phyloP scores from a whole-genome alignment of 2,329 filamentous ascomycete species.

The Hypoxylon sp. region DNA sequence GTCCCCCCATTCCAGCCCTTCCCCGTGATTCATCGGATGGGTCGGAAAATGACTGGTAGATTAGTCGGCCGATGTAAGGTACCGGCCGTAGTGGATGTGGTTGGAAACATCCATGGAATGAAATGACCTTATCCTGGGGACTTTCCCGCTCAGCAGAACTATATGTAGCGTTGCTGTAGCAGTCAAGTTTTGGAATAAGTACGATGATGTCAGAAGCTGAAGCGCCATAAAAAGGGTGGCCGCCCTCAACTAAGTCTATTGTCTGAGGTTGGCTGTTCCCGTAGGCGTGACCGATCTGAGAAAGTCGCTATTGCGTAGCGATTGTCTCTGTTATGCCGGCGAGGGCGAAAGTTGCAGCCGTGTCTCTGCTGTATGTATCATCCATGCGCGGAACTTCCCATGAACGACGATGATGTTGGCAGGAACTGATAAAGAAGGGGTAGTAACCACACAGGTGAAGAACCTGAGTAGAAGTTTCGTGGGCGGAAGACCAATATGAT shows the following conservation, averaged over 20 bases:
- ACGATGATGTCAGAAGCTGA: slow-evolving; percentile 45
- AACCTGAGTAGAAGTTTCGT: slow-evolving; percentile 36
- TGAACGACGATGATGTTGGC: slow-evolving; percentile 28
- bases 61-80: slow-evolving; percentile 51
- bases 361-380: slow-evolving; percentile 28
- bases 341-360: slow-evolving; percentile 16
- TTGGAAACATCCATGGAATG: slow-evolving; percentile 38
- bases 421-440: slow-evolving; percentile 30
- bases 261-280: slow-evolving; percentile 5
- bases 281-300: not conserved
- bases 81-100: slow-evolving; percentile 47
- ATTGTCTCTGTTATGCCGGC: slow-evolving; percentile 14
- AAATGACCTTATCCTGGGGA: slow-evolving; percentile 34
- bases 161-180: slow-evolving; percentile 38
- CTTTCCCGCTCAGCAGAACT: slow-evolving; percentile 34
- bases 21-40: slow-evolving; percentile 46
- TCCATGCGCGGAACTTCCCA: slow-evolving; percentile 33
- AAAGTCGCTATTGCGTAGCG: slow-evolving; percentile 4
- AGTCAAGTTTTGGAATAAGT: slow-evolving; percentile 39
- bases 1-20: slow-evolving; percentile 46
- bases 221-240: slow-evolving; percentile 11
- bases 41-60: slow-evolving; percentile 48
- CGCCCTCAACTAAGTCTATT: slow-evolving; percentile 15
- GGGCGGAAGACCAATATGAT: slow-evolving; percentile 44
- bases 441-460: slow-evolving; percentile 30